Evolutionary conservation across 768 basidiomycete genomes (phyloP).

Genomic region (Lentinula aciculospora): DNA sequence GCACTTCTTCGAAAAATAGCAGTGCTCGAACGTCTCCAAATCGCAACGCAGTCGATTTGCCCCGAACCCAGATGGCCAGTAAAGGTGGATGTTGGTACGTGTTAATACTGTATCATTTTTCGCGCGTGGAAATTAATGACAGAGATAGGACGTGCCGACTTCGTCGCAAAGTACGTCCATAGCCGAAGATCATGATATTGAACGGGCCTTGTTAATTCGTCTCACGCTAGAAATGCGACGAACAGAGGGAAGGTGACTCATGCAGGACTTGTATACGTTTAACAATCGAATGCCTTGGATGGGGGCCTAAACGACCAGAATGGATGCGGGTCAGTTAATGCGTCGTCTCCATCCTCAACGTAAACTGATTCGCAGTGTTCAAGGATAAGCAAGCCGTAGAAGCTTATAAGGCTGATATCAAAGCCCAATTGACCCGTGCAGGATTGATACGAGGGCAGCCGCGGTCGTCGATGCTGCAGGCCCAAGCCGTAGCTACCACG

Average conservation of each 20-base stretch:
- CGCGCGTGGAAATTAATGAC: conserved; percentile 10
- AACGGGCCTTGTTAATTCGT: conserved; percentile 9
- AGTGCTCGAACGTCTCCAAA: conserved; percentile 41
- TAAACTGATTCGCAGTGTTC: conserved; percentile 1
- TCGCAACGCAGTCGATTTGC: conserved; percentile 42
- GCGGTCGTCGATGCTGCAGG: conserved; percentile 46
- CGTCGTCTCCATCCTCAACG: not conserved
- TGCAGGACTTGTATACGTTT: conserved; percentile 79
- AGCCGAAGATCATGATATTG: not conserved
- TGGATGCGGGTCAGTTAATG: conserved; percentile 73
- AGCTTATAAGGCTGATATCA: conserved; percentile 79
- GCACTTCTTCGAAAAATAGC: conserved; percentile 27
- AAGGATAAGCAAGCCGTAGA: conserved; percentile 83
- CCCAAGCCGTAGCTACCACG: conserved; percentile 15
- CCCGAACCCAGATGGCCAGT: conserved; percentile 47
- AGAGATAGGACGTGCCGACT: conserved; percentile 71
- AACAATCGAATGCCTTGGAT: conserved; percentile 78
- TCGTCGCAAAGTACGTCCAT: conserved; percentile 59
- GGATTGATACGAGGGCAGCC: conserved; percentile 83
- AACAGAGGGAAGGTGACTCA: conserved; percentile 74
- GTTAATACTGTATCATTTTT: conserved; percentile 7
- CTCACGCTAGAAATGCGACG: conserved; percentile 76
- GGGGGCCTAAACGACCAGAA: conserved; percentile 81
- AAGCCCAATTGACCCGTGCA: conserved; percentile 69
- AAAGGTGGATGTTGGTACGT: conserved; percentile 81